Base-by-base conservation (phyloP, 2,329 filamentous ascomycete genomes). In the Ilyonectria mors-panacis region DNA sequence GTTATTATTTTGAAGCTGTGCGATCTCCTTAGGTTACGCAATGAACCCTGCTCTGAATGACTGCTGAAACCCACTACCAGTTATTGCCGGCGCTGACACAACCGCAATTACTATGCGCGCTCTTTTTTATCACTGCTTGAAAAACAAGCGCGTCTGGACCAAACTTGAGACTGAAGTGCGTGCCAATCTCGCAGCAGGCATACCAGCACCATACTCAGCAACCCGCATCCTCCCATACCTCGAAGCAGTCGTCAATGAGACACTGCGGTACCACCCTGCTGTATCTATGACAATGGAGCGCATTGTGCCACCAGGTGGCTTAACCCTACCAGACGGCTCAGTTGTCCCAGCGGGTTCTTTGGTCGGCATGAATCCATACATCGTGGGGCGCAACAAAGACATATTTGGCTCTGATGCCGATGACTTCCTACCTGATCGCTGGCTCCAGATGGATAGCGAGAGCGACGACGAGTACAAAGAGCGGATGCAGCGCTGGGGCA, bases 171-270 rank as follows among this genome's bases (percentile, higher is more conserved):
- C 60, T 1, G 74, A 76, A 19, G 63, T 77, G 8, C 59, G 17
- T 0, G 69, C 70, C 1, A 50, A 35, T 0, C 63, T 71, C 57
- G 47, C 21, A 8, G 39, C 56, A 2, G 23, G 55, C 21, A 66
- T 47, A 5, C 67, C 64, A 1, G 66, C 71, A 2, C 45, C 47
- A 26, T 73, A 67, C 58, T 70, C 66, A 13, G 60, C 70, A 8
- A 74, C 70, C 13, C 68, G 64, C 39, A 55, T 62, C 1, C 33
- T 75, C 2, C 56, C 73, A 2, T 75, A 75, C 26, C 47, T 70
- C 6, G 68, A 75, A 47, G 84, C 85, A 0, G 81, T 86, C 1
- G 76, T 87, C 13, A 82, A 81, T 26, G 86, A 88, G 73, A 79
- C 82, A 1, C 77, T 84, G 62, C 81, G 85, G 3, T 73, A 86